Conservation (phyloP, 164 flowering plant species). For the Protea cynaroides region DNA sequence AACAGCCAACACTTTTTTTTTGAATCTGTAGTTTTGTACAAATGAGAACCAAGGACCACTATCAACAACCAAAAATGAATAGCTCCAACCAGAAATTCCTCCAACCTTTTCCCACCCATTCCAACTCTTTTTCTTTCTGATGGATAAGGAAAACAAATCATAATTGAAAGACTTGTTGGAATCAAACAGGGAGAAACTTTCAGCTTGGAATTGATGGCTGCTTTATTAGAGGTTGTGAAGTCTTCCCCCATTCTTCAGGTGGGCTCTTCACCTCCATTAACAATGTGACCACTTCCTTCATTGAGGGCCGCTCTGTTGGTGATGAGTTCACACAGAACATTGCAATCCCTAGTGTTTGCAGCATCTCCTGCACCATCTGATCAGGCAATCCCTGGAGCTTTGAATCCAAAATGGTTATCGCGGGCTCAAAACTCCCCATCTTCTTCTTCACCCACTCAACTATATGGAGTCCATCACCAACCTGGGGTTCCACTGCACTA, state of each 20-base stretch:
- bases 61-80: slow-evolving; percentile 8
- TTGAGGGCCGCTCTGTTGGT: slow-evolving; percentile 84
- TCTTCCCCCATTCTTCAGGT: slow-evolving; percentile 87
- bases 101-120: slow-evolving; percentile 6
- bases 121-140: slow-evolving; percentile 9
- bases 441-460: slow-evolving; percentile 97
- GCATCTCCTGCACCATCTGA: slow-evolving; percentile 89
- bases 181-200: slow-evolving; percentile 11
- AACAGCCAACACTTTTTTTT: slow-evolving; percentile 16
- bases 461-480: slow-evolving; percentile 78
- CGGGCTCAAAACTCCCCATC: slow-evolving; percentile 89
- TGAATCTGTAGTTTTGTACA: slow-evolving; percentile 32
- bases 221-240: slow-evolving; percentile 87
- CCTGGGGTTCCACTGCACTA: slow-evolving; percentile 58
- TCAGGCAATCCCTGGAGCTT: slow-evolving; percentile 77
- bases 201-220: slow-evolving; percentile 56
- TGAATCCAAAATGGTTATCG: slow-evolving; percentile 60
- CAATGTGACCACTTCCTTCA: slow-evolving; percentile 96
- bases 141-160: slow-evolving; percentile 15
- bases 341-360: slow-evolving; percentile 87
- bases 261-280: slow-evolving; percentile 84
- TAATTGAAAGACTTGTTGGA: slow-evolving; percentile 16
- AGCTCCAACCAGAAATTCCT: slow-evolving; percentile 6
- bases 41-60: slow-evolving; percentile 15
- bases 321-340: slow-evolving; percentile 91